Base-by-base conservation (phyloP, 164 flowering plant species). In the Hamamelis virginiana region DNA sequence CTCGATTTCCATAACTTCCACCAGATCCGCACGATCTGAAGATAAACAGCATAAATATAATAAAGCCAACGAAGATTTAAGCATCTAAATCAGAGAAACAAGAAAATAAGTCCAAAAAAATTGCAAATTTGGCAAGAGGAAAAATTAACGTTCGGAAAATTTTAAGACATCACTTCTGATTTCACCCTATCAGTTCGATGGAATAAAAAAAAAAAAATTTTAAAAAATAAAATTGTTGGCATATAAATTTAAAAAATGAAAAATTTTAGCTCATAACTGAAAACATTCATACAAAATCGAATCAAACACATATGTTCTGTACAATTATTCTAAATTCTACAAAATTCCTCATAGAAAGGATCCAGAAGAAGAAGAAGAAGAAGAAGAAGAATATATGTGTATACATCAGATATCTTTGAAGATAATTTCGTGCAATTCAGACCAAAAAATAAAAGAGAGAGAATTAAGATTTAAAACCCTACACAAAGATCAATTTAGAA, bases 401-500 rank as follows among this genome's bases (percentile, higher is more conserved):
- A 0, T 56, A 21, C 67, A 38, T 19, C 57, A 53, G 65, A 23
- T 58, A 60, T 47, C 21, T 2, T 28, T 8, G 25, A 58, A 19
- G 19, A 14, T 45, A 59, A 57, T 38, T 33, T 4, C 6, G 47
- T 4, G 27, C 45, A 67, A 59, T 59, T 60, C 6, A 57, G 41
- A 65, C 38, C 22, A 8, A 46, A 33, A 45, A 16, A 33, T 4
- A 41, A 1, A 25, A 22, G 21, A 19, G 21, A 53, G 21, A 5
- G 13, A 26, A 23, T 26, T 26, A 62, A 68, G 73, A 74, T 72
- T 78, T 75, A 50, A 72, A 75, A 74, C 75, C 72, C 69, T 61
- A 0, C 18, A 5, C 59, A 59, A 44, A 27, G 52, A 70, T 66
- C 67, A 33, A 74, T 60, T 46, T 64, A 21, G 26, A 5, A 48